Evolutionary conservation across 352 stramenopile species (phyloP).

Genomic region (Phytopythium oedochilum): DNA sequence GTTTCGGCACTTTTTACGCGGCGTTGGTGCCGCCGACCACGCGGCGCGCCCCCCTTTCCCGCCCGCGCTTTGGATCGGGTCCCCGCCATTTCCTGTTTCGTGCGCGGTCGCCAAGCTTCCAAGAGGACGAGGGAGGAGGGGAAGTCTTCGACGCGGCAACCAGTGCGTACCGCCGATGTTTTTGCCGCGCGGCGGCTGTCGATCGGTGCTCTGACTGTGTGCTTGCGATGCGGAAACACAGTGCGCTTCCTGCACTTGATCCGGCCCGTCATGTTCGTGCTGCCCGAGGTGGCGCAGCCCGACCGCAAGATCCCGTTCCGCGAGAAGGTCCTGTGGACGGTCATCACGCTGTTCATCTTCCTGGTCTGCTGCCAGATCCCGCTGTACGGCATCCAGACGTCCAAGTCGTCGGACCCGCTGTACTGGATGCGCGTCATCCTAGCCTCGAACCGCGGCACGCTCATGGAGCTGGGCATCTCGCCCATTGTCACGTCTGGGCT

Average conservation of each 20-base stretch:
- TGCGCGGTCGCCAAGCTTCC: slow-evolving; percentile 18
- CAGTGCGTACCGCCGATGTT: slow-evolving; percentile 16
- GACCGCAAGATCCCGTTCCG: slow-evolving; percentile 98
- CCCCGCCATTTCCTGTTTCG: slow-evolving; percentile 24
- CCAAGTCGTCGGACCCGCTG: slow-evolving; percentile 98
- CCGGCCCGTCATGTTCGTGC: slow-evolving; percentile 97
- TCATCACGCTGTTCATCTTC: slow-evolving; percentile 99
- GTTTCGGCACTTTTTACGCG: slow-evolving; percentile 10
- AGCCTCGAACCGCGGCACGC: slow-evolving; percentile 97
- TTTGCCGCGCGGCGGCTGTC: no score
- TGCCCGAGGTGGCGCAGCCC: slow-evolving; percentile 96
- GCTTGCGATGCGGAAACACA: slow-evolving; percentile 1
- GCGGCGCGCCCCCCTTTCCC: neutral
- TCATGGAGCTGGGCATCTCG: slow-evolving; percentile 98
- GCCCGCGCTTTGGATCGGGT: slow-evolving; percentile 5
- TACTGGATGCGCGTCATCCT: slow-evolving; percentile 99
- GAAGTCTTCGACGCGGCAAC: slow-evolving; percentile 7
- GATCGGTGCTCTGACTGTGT: neutral
- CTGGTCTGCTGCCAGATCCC: slow-evolving; percentile 99
- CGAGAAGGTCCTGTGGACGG: slow-evolving; percentile 99
- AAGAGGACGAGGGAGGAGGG: slow-evolving; percentile 13
- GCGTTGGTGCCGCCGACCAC: neutral
- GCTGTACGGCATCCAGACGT: slow-evolving; percentile 98
- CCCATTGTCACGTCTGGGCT: slow-evolving; percentile 98
- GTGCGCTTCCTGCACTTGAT: slow-evolving; percentile 99